These are phyloP conservation scores for Fusarium luffae DNA, from an alignment of 2,329 filamentous ascomycete species.

Conservation along the genomic window DNA sequence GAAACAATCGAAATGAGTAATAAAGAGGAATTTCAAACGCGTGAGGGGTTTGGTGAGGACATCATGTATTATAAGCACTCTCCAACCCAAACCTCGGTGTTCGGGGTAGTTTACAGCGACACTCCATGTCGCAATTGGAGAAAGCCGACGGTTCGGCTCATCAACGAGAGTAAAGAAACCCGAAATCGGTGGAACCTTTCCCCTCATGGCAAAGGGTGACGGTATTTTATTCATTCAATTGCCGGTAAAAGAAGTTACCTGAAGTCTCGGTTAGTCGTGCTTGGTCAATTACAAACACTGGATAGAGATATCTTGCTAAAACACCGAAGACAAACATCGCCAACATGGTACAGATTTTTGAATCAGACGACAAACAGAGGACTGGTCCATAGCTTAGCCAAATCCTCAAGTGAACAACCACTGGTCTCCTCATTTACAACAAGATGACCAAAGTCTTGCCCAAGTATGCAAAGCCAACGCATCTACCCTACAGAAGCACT, in stretches of 20 bases:
- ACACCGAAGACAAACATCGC: background rate
- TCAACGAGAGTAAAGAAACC: constrained; percentile 10
- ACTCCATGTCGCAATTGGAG: constrained; percentile 20
- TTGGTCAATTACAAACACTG: background rate
- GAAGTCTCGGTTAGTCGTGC: accelerated
- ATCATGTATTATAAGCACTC: constrained; percentile 37
- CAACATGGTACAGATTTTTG: background rate
- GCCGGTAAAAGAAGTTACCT: background rate
- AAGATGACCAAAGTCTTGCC: background rate
- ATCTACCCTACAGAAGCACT: background rate
- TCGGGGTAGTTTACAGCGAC: constrained; percentile 43
- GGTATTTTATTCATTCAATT: background rate
- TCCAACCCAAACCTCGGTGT: constrained; percentile 33
- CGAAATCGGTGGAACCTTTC: constrained; percentile 19
- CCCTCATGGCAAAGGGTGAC: background rate
- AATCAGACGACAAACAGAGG: background rate
- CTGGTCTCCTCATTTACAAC: background rate
- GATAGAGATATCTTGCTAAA: accelerated
- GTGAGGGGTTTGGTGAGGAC: constrained; percentile 31
- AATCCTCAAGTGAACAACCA: too few relatives aligned
- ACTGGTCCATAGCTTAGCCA: too few relatives aligned
- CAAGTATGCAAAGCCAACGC: background rate
- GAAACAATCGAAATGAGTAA: background rate
- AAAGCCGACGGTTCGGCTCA: constrained; percentile 18
- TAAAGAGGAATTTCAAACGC: background rate